These are phyloP conservation scores for Metschnikowia orientalis DNA, from an alignment of 805 yeast genomes.

Conservation along the genomic window DNA sequence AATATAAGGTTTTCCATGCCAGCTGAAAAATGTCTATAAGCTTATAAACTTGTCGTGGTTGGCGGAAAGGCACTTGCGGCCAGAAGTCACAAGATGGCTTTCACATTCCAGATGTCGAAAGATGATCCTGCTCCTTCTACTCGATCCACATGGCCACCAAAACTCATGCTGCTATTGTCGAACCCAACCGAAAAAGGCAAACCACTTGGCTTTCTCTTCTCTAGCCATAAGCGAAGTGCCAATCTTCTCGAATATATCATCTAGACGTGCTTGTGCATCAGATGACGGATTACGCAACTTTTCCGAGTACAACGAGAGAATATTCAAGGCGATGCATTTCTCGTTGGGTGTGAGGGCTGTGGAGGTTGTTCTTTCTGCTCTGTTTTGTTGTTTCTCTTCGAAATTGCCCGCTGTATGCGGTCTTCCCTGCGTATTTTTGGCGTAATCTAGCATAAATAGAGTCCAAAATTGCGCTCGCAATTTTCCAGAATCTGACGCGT, in stretches of 20 bases:
- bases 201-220: constrained; percentile 13
- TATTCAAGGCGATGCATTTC: constrained; percentile 14
- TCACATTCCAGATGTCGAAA: too few species aligned
- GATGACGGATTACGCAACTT: not conserved
- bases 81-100: too few species aligned
- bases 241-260: constrained; percentile 10
- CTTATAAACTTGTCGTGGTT: too few species aligned
- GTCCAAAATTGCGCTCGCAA: constrained; percentile 30
- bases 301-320: constrained; percentile 5
- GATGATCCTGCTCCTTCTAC: too few species aligned
- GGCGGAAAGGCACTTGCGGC: too few species aligned
- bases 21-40: too few species aligned
- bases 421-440: not conserved
- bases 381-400: not conserved
- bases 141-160: too few species aligned
- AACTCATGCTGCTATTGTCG: too few species aligned
- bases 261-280: constrained; percentile 1
- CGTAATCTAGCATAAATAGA: constrained; percentile 24
- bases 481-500: constrained; percentile 22
- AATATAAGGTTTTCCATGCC: too few species aligned
- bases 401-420: not conserved
- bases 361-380: not conserved
- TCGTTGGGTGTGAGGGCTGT: constrained; percentile 12
- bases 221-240: constrained; percentile 9
- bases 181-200: constrained; percentile 14